Evolutionary conservation across 2,329 filamentous ascomycete genomes (phyloP).

Genomic region (Neoarthrinium moseri): DNA sequence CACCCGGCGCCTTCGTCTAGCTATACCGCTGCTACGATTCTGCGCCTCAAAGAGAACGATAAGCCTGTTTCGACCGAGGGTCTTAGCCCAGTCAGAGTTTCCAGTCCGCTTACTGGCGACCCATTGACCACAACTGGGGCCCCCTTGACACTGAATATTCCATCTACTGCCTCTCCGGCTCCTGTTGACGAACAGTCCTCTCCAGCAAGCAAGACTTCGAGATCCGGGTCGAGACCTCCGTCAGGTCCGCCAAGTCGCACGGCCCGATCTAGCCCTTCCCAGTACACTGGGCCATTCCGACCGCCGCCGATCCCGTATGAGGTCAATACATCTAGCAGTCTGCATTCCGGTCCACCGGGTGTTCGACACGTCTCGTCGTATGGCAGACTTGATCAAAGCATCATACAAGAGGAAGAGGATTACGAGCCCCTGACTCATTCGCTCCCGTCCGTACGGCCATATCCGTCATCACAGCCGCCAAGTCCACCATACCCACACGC

Average conservation of each 20-base stretch:
- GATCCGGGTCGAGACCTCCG: constrained; percentile 17
- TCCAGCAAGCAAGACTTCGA: no score
- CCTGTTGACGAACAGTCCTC: no score
- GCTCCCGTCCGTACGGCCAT: constrained; percentile 17
- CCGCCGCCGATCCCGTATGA: constrained; percentile 29
- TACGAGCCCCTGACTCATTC: constrained; percentile 16
- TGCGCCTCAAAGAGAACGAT: constrained; percentile 26
- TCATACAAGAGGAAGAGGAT: constrained; percentile 7
- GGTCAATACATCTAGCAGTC: constrained; percentile 24
- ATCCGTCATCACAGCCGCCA: constrained; percentile 6
- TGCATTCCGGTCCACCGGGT: constrained; percentile 11
- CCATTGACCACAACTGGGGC: constrained; percentile 15
- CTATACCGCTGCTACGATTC: constrained; percentile 31
- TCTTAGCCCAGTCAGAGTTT: constrained; percentile 24
- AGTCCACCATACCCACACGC: constrained; percentile 21
- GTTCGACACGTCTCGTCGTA: neutral
- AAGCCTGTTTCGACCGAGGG: constrained; percentile 23
- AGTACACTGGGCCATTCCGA: constrained; percentile 21
- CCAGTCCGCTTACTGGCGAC: constrained; percentile 21
- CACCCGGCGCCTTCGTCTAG: constrained; percentile 29
- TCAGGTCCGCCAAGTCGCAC: constrained; percentile 14
- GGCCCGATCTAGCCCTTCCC: constrained; percentile 24
- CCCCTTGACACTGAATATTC: constrained; percentile 10
- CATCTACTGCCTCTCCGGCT: no score
- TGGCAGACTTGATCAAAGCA: constrained; percentile 12